Percentiles rank a stretch among this genome's conserved stretches.
These are phyloP conservation scores for Malus hybrid DNA, from an alignment of 331 rosid species.

Conservation along the genomic window DNA sequence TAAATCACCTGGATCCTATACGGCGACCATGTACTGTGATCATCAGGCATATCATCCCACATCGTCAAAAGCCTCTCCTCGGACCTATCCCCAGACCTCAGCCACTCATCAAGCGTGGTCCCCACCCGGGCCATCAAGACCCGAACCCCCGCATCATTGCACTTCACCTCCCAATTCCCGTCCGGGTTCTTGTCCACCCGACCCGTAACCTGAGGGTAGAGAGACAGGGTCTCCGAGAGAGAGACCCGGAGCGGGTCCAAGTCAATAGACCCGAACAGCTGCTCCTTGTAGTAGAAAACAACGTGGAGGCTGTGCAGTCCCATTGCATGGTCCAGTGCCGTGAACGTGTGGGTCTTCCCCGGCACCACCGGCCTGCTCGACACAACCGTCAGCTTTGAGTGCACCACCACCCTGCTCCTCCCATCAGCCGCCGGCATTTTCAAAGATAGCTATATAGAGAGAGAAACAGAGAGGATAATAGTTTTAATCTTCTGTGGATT, in stretches of 20 bases:
- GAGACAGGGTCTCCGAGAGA: slow-evolving; percentile 27
- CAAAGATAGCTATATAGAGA: neutral
- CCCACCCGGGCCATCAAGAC: slow-evolving; percentile 40
- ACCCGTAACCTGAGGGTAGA: slow-evolving; percentile 54
- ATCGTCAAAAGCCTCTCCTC: slow-evolving; percentile 39
- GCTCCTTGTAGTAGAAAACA: slow-evolving; percentile 41
- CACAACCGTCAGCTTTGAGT: slow-evolving; percentile 49
- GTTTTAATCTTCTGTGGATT: neutral
- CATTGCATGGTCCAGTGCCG: slow-evolving; percentile 50
- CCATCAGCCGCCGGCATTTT: neutral
- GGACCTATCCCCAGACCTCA: slow-evolving; percentile 25
- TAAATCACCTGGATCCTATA: slow-evolving; percentile 51
- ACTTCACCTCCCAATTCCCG: slow-evolving; percentile 47
- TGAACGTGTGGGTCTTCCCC: slow-evolving; percentile 20
- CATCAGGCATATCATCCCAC: slow-evolving; percentile 52
- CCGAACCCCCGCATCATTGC: slow-evolving; percentile 67
- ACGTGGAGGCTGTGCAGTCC: slow-evolving; percentile 36
- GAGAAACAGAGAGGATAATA: neutral
- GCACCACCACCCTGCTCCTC: slow-evolving; percentile 23
- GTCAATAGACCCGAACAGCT: slow-evolving; percentile 31
- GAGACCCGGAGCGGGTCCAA: slow-evolving; percentile 52
- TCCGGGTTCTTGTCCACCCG: slow-evolving; percentile 30
- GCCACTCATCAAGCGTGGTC: slow-evolving; percentile 52
- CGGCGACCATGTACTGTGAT: slow-evolving; percentile 50
- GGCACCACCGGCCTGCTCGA: slow-evolving; percentile 44